Evolutionary conservation across 106 monocot genomes (phyloP).

Genomic region (Iris macrosiphon): DNA sequence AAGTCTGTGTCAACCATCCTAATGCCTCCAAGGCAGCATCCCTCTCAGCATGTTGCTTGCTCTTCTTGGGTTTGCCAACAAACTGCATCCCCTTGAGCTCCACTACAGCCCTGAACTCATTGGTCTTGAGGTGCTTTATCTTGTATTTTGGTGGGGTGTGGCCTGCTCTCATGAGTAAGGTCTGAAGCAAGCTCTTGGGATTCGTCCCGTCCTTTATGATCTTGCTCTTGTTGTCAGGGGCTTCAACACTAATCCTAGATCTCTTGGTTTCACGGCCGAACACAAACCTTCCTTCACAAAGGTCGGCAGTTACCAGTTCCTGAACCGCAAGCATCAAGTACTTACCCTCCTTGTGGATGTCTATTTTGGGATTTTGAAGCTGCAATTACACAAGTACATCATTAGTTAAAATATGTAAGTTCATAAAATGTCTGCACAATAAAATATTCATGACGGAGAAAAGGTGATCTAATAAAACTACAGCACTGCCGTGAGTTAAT

Average conservation of each 20-base stretch:
- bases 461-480: too few species aligned
- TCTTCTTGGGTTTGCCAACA: slow-evolving; percentile 95
- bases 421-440: too few species aligned
- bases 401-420: too few species aligned
- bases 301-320: slow-evolving; percentile 73
- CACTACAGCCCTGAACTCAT: slow-evolving; percentile 87
- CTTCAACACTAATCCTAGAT: slow-evolving; percentile 10
- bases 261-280: slow-evolving; percentile 77
- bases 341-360: slow-evolving; percentile 94
- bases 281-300: slow-evolving; percentile 96
- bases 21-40: slow-evolving; percentile 97
- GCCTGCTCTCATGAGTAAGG: slow-evolving; percentile 90
- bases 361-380: slow-evolving; percentile 65
- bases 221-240: slow-evolving; percentile 23
- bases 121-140: slow-evolving; percentile 94
- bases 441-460: too few species aligned
- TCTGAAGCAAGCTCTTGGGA: slow-evolving; percentile 87
- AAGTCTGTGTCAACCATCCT: slow-evolving; percentile 88
- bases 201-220: slow-evolving; percentile 60
- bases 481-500: too few species aligned
- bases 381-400: slow-evolving; percentile 20
- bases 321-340: slow-evolving; percentile 79
- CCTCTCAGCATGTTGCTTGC: slow-evolving; percentile 92
- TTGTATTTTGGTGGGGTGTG: slow-evolving; percentile 93
- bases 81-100: slow-evolving; percentile 99